Percentiles rank a stretch among this genome's conserved stretches.
These are phyloP conservation scores for Hordeum marinum DNA, from an alignment of 176 grass and related monocot genomes.

Conservation along the genomic window DNA sequence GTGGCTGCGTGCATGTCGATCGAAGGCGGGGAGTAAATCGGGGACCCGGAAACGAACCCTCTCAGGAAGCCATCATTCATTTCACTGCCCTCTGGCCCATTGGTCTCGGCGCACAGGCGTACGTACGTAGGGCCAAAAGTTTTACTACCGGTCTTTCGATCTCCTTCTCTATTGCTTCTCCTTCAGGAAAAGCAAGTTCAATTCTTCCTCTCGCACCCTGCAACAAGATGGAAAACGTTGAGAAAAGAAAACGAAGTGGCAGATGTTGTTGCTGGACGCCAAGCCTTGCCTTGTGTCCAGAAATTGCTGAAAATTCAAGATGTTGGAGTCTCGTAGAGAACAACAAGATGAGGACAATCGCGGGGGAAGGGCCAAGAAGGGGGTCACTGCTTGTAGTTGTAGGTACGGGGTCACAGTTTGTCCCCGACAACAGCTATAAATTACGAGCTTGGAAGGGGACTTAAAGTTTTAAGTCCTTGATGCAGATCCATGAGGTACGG, in stretches of 20 bases:
- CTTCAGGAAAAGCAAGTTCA: background rate
- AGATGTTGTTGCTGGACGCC: background rate
- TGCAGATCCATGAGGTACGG: background rate
- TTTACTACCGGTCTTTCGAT: background rate
- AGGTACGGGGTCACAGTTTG: slow-evolving; percentile 63
- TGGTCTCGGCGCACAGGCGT: background rate
- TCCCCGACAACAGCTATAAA: slow-evolving; percentile 26
- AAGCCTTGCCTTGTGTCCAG: background rate
- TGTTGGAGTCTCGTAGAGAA: slow-evolving; percentile 7
- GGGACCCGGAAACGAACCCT: background rate
- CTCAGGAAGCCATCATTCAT: background rate
- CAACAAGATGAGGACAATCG: slow-evolving; percentile 5
- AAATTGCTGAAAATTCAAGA: background rate
- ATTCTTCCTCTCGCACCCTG: background rate
- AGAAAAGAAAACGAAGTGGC: background rate
- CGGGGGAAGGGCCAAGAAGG: background rate
- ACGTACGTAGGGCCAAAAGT: background rate
- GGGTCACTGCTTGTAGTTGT: slow-evolving; percentile 35
- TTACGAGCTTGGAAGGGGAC: background rate
- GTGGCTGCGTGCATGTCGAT: slow-evolving; percentile 9
- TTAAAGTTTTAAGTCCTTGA: background rate
- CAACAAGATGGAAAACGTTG: background rate
- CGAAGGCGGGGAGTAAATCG: background rate
- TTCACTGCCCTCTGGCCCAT: background rate
- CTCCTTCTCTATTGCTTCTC: background rate